A percentile compares a stretch with the other conserved stretches of the same genome.
These are phyloP conservation scores for Penicillium dipodomyicola DNA, from an alignment of 495 filamentous ascomycete species.

Conservation along the genomic window DNA sequence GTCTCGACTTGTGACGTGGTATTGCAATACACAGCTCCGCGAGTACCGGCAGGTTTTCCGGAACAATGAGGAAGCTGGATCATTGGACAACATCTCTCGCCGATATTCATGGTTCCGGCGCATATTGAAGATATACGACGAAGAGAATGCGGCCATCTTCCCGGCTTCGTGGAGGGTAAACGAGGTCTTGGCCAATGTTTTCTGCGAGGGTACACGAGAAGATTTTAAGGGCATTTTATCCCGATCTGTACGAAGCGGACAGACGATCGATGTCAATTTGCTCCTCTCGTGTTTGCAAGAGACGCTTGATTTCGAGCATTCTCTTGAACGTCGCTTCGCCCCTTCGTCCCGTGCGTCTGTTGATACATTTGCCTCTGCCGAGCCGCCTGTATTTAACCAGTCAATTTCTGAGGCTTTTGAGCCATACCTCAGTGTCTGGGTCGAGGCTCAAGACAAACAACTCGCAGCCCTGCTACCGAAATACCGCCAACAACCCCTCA, in stretches of 20 bases:
- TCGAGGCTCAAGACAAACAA: conserved; percentile 91
- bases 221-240: conserved; percentile 93
- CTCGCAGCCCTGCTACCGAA: conserved; percentile 81
- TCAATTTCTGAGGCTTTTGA: conserved; percentile 97
- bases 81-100: conserved; percentile 92
- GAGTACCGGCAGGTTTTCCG: conserved; percentile 95
- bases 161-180: conserved; percentile 85
- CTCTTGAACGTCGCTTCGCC: conserved; percentile 78
- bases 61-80: conserved; percentile 95
- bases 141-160: conserved; percentile 87
- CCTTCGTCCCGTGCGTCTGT: conserved; percentile 80
- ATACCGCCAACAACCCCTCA: conserved; percentile 80
- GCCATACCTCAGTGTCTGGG: conserved; percentile 94
- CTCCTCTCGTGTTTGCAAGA: conserved; percentile 91
- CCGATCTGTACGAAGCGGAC: conserved; percentile 80
- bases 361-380: conserved; percentile 82
- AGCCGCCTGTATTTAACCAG: conserved; percentile 79
- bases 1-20: conserved; percentile 85
- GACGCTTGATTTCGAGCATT: conserved; percentile 96
- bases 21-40: conserved; percentile 93
- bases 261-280: conserved; percentile 86
- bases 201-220: conserved; percentile 91
- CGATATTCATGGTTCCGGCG: conserved; percentile 95
- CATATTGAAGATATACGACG: conserved; percentile 94
- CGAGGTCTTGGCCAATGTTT: conserved; percentile 85